Base-by-base conservation (phyloP, 1,284 basidiomycete species). In the Sutorius eximius region DNA sequence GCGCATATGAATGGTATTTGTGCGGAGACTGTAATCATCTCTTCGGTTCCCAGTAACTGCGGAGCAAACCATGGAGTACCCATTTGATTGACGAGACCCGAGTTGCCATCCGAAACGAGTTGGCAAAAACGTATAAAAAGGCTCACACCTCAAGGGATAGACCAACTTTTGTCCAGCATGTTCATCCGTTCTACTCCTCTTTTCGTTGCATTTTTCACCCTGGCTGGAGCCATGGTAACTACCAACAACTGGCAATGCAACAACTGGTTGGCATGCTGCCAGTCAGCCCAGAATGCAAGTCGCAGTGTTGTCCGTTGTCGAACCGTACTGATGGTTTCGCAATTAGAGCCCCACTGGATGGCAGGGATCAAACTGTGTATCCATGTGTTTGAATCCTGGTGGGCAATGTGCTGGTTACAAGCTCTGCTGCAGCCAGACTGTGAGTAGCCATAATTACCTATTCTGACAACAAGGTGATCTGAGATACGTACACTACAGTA, bases 81-180 rank as follows among this genome's bases (percentile, higher is more conserved):
- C 24, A 27, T 27, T 27, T 27, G 24, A 27, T 34, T 7, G 15
- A 16, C n/a, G 36, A n/a, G 36, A 36, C 16, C n/a, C 16, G 16
- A n/a, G 5, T 36, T 36, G 8, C 16, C 36, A 3, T 27, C 24
- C 8, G 34, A n/a, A 36, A 10, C 34, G 24, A 27, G 24, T 27
- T 27, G 24, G 24, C 34, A 15, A 27, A 16, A 42, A 47, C 37
- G 7, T 46, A 55, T 55, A 55, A 55, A 54, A 55, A 37, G 16
- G 9, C 9, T 5, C 6, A 6, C 27, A 10, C 13, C 13, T 16
- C 27, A 27, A 27, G 24, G 5, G n/a, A 15, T 34, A 36, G 10
- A 38, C 18, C 36, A n/a, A 24, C 11, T 27, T 30, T 15, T 24
- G n/a, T 37, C 12, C 1, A 20, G 20, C 33, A 59, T 57, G 55